Conservation (phyloP, 2,329 filamentous ascomycete species). For the Penicillium sclerotigenum region DNA sequence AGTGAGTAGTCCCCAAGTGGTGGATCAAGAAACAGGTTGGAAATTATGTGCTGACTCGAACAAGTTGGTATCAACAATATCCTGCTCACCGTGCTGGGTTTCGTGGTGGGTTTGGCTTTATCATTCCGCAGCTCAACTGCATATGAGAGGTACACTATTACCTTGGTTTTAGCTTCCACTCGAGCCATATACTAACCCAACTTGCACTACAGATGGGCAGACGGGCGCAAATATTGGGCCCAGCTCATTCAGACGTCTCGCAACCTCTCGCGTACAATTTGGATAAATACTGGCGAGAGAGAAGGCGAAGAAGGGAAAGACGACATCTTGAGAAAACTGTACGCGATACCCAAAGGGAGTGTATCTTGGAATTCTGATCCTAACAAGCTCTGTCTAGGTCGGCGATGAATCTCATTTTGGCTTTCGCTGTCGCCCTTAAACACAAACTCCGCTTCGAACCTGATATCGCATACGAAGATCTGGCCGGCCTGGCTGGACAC, state of each 20-base stretch:
- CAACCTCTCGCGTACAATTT: conserved; percentile 67
- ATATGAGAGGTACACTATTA: conserved; percentile 59
- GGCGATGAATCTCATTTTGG: conserved; percentile 72
- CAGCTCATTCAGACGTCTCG: conserved; percentile 55
- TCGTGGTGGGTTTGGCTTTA: conserved; percentile 74
- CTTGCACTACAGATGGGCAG: conserved; percentile 47
- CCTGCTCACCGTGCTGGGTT: conserved; percentile 73
- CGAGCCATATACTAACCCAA: background rate
- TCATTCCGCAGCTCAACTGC: conserved; percentile 75
- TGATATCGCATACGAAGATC: conserved; percentile 71
- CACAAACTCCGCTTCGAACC: conserved; percentile 83
- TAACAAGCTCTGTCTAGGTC: conserved; percentile 38
- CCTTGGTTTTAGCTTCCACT: background rate
- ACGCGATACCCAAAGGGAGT: conserved; percentile 12
- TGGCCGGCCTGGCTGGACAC: conserved; percentile 66
- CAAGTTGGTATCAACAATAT: conserved; percentile 61
- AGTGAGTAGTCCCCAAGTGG: conserved; percentile 26
- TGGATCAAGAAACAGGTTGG: background rate
- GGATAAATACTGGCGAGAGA: conserved; percentile 70
- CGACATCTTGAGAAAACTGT: conserved; percentile 66
- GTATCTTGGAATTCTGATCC: background rate
- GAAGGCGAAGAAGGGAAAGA: conserved; percentile 59
- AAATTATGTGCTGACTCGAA: conserved; percentile 2
- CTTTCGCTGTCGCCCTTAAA: conserved; percentile 74
- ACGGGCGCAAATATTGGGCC: conserved; percentile 63